A percentile compares a stretch with the other conserved stretches of the same genome.
Evolutionary conservation across 208 protist genomes (phyloP).

Genomic region (Hexamita inflata): DNA sequence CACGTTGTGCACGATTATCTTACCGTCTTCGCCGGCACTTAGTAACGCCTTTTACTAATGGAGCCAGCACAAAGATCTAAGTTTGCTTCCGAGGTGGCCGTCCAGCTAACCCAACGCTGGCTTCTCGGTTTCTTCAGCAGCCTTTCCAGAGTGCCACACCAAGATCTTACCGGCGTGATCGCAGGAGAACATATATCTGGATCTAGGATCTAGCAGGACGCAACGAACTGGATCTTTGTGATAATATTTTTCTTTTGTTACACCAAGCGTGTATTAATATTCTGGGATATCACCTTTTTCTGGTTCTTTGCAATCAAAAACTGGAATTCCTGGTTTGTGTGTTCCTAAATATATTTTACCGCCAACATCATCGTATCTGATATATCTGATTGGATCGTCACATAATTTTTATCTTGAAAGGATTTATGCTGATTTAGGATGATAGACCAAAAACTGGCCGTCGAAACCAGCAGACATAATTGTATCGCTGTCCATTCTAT

Average conservation of each 20-base stretch:
- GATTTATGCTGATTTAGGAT: neutral
- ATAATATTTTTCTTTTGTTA: neutral
- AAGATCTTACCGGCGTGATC: constrained; percentile 20
- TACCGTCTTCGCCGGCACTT: too few species aligned
- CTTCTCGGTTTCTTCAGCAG: neutral
- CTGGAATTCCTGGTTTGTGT: constrained; percentile 3
- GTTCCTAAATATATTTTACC: constrained; percentile 27
- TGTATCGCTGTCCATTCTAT: too few species aligned
- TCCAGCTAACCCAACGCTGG: neutral
- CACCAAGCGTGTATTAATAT: neutral
- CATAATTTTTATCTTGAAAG: neutral
- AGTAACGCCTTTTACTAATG: too few species aligned
- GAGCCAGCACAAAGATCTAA: neutral
- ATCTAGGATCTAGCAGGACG: neutral
- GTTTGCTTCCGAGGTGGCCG: neutral
- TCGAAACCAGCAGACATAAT: constrained; percentile 20
- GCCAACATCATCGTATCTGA: constrained; percentile 23
- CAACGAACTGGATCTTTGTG: constrained; percentile 10
- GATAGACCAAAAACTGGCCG: neutral
- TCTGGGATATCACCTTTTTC: neutral
- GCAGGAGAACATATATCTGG: constrained; percentile 20
- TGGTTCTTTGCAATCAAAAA: constrained; percentile 15
- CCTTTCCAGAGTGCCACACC: neutral
- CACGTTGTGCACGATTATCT: too few species aligned
- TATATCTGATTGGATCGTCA: neutral